phyloP scores from a whole-genome alignment of 129 eudicot species.

The Flaveria ramosissima region DNA sequence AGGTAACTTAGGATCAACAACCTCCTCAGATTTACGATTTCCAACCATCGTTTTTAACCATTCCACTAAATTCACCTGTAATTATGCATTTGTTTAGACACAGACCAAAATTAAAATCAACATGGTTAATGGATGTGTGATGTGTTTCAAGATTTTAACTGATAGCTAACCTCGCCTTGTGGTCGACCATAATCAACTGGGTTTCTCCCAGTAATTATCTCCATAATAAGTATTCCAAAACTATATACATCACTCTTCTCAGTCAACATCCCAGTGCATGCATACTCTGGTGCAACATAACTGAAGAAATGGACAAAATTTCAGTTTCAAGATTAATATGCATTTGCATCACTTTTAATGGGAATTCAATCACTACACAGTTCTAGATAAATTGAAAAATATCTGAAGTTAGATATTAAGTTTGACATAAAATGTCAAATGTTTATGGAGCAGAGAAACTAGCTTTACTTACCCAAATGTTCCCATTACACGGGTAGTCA shows the following conservation, averaged over 20 bases:
- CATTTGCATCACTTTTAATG: not conserved
- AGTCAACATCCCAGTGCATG: conserved; percentile 95
- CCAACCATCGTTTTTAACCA: conserved; percentile 98
- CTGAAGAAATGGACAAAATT: conserved; percentile 38
- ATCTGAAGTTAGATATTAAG: not conserved
- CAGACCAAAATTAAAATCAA: not conserved
- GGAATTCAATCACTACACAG: conserved; percentile 3
- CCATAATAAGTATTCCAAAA: conserved; percentile 95
- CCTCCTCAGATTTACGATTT: conserved; percentile 82
- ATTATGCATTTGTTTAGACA: conserved; percentile 22
- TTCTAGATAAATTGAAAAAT: not conserved
- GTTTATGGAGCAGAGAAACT: not conserved
- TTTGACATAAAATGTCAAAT: not conserved
- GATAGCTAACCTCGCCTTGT: conserved; percentile 73
- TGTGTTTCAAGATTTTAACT: not conserved
- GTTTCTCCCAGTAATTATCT: conserved; percentile 83
- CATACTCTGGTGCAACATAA: conserved; percentile 98
- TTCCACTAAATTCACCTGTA: conserved; percentile 87
- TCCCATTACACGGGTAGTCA: conserved; percentile 98
- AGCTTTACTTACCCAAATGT: conserved; percentile 81
- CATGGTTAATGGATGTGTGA: not conserved
- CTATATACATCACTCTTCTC: conserved; percentile 97
- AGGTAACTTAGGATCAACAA: conserved; percentile 86
- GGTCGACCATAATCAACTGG: conserved; percentile 96
- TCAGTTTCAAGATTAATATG: conserved; percentile 20